These are phyloP conservation scores for Ochetophila trinervis DNA, from an alignment of 306 rosid species.

Conservation along the genomic window DNA sequence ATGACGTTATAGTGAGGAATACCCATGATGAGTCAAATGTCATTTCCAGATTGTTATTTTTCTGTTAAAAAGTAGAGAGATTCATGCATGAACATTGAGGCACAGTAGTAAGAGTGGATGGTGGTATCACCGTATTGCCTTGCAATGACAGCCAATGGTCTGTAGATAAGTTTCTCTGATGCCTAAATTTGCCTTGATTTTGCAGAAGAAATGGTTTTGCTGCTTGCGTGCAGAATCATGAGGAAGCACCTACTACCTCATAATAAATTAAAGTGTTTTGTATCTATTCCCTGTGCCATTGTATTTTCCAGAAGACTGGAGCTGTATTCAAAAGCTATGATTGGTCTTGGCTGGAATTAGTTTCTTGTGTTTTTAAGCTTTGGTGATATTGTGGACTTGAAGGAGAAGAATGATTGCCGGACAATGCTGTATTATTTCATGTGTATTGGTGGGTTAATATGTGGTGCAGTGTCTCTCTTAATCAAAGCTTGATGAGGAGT, in stretches of 20 bases:
- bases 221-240: constrained; percentile 55
- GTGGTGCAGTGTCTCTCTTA: constrained; percentile 10
- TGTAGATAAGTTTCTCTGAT: constrained; percentile 4
- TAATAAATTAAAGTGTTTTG: constrained; percentile 10
- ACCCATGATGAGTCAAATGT: not conserved
- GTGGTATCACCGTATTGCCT: not conserved
- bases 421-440: constrained; percentile 18
- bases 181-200: constrained; percentile 11
- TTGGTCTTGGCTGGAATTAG: constrained; percentile 49
- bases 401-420: constrained; percentile 19
- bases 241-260: constrained; percentile 30
- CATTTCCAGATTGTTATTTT: not conserved
- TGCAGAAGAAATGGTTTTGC: constrained; percentile 89
- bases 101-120: not conserved
- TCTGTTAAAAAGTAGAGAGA: not conserved
- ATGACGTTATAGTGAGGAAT: not conserved
- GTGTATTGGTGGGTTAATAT: constrained; percentile 19
- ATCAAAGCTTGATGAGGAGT: constrained; percentile 10
- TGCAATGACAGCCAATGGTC: not conserved
- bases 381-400: constrained; percentile 18
- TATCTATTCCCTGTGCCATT: constrained; percentile 22
- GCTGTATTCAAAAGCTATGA: constrained; percentile 47
- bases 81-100: not conserved
- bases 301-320: constrained; percentile 50
- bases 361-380: constrained; percentile 22